Evolutionary conservation across 2,329 filamentous ascomycete genomes (phyloP), one percentile per base, ranked within the genome.

Genomic region (Alternaria ethzedia): DNA sequence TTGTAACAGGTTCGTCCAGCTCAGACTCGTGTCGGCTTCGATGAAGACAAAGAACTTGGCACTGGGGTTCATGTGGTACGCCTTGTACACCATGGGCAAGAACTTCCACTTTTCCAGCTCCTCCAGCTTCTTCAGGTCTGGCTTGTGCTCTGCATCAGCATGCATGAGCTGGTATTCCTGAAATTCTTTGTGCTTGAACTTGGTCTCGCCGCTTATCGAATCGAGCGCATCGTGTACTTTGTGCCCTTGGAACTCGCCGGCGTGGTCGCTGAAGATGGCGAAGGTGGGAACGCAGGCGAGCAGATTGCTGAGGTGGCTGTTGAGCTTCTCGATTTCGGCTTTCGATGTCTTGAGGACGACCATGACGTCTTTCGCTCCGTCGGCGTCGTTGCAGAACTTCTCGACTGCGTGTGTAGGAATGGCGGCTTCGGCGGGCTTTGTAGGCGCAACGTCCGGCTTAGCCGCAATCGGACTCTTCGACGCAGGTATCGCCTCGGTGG

Each of bases 91-190:
- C 79, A 87, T 83, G 7, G 86, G 86, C 20, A 88, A 75, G 65
- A 86, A 85, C 71, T 87, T 88, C 86, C 86, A 88, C 67, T 87
- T 87, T 66, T 88, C 86, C 41, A 88, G 82, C 81, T 59, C 82
- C 81, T 10, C 83, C 76, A 64, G 83, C 84, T 71, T 86, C 13
- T 78, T 79, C 11, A 75, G 71, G 25, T 79, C 80, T 2, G 73
- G 66, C 79, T 82, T 64, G 76, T 80, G 65, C 76, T 80, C 71
- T 55, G 82, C 77, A 8, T 85, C 84, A 11, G 77, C 69, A 52
- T 79, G 74, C 23, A 86, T 78, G 32, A 82, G 81, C 60, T 83
- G 84, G 74, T 87, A 87, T 65, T 86, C 81, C 61, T 81, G 73
- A 67, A 87, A 87, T 63, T 87, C 85, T 2, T 80, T 75, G 57